Evolutionary conservation across 2,329 filamentous ascomycete genomes (phyloP), one percentile per base, ranked within the genome.

Genomic region (Atkinsonella texensis): DNA sequence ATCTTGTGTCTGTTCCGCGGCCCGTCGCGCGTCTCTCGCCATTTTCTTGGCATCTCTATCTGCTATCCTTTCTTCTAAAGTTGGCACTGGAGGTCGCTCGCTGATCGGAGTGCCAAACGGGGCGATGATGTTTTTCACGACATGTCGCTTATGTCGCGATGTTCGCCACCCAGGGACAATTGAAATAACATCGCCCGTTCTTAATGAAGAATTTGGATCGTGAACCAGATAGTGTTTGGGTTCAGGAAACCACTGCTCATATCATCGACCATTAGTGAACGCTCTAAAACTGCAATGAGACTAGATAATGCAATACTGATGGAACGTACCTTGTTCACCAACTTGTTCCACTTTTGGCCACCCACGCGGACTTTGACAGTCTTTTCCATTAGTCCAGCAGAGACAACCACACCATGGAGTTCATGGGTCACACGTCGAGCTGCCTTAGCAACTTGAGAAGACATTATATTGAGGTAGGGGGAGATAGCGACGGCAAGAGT

Each of bases 321-420:
- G 42, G 1, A 23, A 17, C 18, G 20, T 65, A 87, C 86, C 75
- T 91, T 91, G 64, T 82, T 76, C 51, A 91, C 77, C 55, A 77
- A 74, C 53, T 75, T 76, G 64, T 90, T 86, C 83, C 84, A 91
- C 63, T 80, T 77, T 63, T 83, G 79, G 13, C 76, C 78, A 49
- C 84, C 83, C 13, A 90, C 75, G 57, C 82, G 79, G 55, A 90
- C 87, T 68, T 87, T 89, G 52, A 89, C 85, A 2, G 86, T 89
- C 68, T 84, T 87, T 53, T 81, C 70, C 84, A 89, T 89, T 53
- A 83, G 75, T 18, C 87, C 87, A 7, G 86, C 81, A 42, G 85
- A 88, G 48, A 90, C 79, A 23, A 91, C 87, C 41, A 91, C 80
- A 55, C 85, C 85, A 54, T 76, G 74, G 52, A 81, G 64, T 61